phyloP scores from a whole-genome alignment of 495 filamentous ascomycete species.

The Trichoderma orchidacearum region DNA sequence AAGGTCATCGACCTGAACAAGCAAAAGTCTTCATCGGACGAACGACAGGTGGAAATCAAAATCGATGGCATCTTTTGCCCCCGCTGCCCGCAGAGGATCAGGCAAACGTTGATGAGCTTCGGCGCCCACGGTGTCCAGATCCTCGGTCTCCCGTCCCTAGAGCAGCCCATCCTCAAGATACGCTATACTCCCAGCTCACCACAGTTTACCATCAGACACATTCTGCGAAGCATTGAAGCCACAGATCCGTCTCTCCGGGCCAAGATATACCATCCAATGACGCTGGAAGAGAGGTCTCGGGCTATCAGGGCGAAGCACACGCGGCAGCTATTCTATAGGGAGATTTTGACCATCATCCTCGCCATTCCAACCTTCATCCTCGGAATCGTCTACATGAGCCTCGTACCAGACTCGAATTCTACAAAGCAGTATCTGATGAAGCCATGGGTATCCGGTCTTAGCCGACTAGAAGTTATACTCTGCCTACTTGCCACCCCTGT shows the following conservation, averaged over 20 bases:
- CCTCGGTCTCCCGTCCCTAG: conserved; percentile 27
- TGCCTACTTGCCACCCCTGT: conserved; percentile 82
- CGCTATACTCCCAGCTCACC: conserved; percentile 58
- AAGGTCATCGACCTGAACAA: conserved; percentile 18
- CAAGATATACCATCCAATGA: conserved; percentile 65
- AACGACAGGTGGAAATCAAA: conserved; percentile 48
- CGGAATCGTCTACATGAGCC: conserved; percentile 82
- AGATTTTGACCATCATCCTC: conserved; percentile 55
- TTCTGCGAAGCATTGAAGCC: conserved; percentile 51
- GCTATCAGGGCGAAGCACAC: conserved; percentile 53
- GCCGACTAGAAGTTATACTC: conserved; percentile 66
- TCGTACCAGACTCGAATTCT: conserved; percentile 46
- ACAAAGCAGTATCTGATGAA: conserved; percentile 51
- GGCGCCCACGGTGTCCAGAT: conserved; percentile 29
- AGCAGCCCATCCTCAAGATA: conserved; percentile 51
- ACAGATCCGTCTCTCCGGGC: conserved; percentile 50
- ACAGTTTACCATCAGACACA: conserved; percentile 59
- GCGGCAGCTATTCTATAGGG: conserved; percentile 44
- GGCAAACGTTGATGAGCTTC: conserved; percentile 23
- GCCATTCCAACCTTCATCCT: conserved; percentile 83
- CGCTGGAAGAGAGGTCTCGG: conserved; percentile 72
- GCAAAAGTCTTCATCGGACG: conserved; percentile 11
- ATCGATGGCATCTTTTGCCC: conserved; percentile 82
- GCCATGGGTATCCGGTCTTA: conserved; percentile 60
- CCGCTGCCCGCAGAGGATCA: conserved; percentile 59